A percentile compares a stretch with the other conserved stretches of the same genome.
Conservation (phyloP, 2,329 filamentous ascomycete genomes). For the Acrocalymma vagum region DNA sequence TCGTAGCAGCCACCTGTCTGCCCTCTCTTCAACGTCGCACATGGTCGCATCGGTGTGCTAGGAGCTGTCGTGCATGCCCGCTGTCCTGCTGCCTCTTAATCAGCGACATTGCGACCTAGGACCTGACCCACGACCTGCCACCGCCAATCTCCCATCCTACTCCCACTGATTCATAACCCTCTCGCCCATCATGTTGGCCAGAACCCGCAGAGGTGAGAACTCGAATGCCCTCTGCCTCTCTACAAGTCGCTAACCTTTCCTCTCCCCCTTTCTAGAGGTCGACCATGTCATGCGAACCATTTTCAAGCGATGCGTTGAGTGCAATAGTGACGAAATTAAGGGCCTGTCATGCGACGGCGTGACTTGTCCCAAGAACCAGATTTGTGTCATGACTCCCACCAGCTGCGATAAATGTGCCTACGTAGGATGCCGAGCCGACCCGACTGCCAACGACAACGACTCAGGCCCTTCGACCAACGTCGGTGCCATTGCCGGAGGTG, state of each 20-base stretch:
- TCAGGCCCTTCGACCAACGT: conserved; percentile 60
- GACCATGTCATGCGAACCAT: conserved; percentile 51
- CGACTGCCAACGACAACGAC: no score
- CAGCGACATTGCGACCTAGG: conserved; percentile 10
- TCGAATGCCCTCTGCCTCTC: no score
- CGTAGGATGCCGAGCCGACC: conserved; percentile 60
- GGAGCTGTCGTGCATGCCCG: no score
- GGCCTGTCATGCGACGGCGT: conserved; percentile 65
- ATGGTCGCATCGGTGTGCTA: conserved; percentile 16
- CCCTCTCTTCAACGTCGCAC: no score
- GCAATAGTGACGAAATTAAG: conserved; percentile 55
- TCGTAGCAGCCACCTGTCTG: no score
- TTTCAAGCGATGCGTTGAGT: conserved; percentile 68
- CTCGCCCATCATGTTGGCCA: neutral
- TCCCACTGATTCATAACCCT: conserved; percentile 19
- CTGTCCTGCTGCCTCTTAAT: conserved; percentile 9
- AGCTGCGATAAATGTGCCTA: conserved; percentile 68
- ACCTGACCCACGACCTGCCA: conserved; percentile 5
- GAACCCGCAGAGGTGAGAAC: conserved; percentile 11
- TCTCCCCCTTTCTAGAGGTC: conserved; percentile 40
- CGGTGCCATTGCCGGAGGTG: conserved; percentile 90
- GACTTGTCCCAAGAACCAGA: conserved; percentile 61
- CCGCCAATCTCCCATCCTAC: conserved; percentile 25
- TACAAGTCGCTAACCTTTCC: no score
- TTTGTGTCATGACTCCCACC: conserved; percentile 67